These are phyloP conservation scores for Blastomyces emzantsi DNA, from an alignment of 2,329 filamentous ascomycete species.

Conservation along the genomic window DNA sequence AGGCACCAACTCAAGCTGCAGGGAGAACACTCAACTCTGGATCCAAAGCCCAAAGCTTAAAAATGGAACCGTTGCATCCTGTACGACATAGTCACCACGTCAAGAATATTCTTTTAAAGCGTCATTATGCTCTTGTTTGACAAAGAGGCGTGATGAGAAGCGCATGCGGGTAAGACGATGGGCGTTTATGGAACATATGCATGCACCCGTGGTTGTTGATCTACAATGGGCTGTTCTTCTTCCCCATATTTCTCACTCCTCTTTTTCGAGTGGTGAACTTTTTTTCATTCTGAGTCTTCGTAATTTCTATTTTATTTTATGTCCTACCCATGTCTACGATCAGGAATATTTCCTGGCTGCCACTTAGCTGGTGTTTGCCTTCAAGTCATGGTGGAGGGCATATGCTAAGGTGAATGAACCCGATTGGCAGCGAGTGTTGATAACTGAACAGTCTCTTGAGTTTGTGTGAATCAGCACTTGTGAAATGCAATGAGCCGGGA, in stretches of 20 bases:
- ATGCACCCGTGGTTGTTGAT: not conserved
- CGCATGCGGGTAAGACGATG: not conserved
- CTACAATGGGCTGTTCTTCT: not conserved
- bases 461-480: not conserved
- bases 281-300: not conserved
- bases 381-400: not conserved
- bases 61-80: conserved; percentile 5
- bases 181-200: not conserved
- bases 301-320: not conserved
- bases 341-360: not conserved
- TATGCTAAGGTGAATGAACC: not conserved
- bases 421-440: not conserved
- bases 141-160: not conserved
- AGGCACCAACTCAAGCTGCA: not conserved
- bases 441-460: not conserved
- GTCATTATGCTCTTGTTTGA: not conserved
- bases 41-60: not conserved
- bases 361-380: not conserved
- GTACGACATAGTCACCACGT: not conserved
- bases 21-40: not conserved
- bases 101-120: not conserved
- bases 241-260: not conserved
- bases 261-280: not conserved
- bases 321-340: not conserved
- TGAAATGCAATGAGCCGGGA: not conserved